Evolutionary conservation across 2,329 filamentous ascomycete genomes (phyloP).

Genomic region (Fusarium caatingaense): DNA sequence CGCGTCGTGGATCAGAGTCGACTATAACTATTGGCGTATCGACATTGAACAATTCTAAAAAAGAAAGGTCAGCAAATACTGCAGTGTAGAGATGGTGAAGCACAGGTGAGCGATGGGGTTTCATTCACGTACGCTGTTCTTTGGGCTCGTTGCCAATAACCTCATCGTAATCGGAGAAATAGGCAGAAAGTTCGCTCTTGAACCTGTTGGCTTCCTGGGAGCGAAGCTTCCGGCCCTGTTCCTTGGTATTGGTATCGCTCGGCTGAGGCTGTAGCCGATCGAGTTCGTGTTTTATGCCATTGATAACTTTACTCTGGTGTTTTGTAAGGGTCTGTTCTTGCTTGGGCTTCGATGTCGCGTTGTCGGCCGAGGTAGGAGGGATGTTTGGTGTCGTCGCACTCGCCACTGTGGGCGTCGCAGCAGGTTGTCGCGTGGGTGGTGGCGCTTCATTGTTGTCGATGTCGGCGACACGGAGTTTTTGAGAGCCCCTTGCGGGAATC

Average conservation of each 20-base stretch:
- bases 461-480: conserved; percentile 34
- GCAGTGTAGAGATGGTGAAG: neutral
- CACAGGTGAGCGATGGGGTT: conserved; percentile 32
- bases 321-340: conserved; percentile 55
- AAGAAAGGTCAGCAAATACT: conserved; percentile 26
- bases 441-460: conserved; percentile 45
- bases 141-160: conserved; percentile 87
- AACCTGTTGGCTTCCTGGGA: conserved; percentile 87
- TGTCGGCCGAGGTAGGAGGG: conserved; percentile 29
- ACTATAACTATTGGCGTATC: conserved; percentile 80
- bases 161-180: conserved; percentile 95
- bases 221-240: conserved; percentile 81
- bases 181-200: conserved; percentile 90
- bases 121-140: conserved; percentile 73
- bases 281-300: conserved; percentile 72
- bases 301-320: conserved; percentile 68
- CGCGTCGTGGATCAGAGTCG: conserved; percentile 60
- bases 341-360: conserved; percentile 34
- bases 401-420: conserved; percentile 39
- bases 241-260: conserved; percentile 58
- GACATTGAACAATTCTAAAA: conserved; percentile 75
- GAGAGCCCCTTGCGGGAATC: conserved; percentile 55
- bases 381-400: conserved; percentile 31
- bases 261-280: conserved; percentile 64
- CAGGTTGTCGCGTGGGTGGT: conserved; percentile 44